Conservation (phyloP, 2,329 filamentous ascomycete genomes). For the Fusarium sp. region DNA sequence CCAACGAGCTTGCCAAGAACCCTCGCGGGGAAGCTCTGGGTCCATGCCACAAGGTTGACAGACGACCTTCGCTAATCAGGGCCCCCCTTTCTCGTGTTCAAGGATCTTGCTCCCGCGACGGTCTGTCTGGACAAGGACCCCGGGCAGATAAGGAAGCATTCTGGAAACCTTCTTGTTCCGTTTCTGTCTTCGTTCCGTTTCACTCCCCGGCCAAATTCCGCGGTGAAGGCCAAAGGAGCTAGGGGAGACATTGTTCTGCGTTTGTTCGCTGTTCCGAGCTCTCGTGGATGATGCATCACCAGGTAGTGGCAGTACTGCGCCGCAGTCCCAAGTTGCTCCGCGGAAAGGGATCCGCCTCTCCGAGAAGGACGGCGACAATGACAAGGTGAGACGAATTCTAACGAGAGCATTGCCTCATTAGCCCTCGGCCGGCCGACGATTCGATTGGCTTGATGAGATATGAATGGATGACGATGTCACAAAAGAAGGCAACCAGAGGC, state of each 20-base stretch:
- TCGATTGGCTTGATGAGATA: background rate
- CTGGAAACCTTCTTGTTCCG: slow-evolving; percentile 42
- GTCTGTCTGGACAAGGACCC: background rate
- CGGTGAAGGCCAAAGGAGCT: slow-evolving; percentile 15
- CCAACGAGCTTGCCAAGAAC: slow-evolving; percentile 4
- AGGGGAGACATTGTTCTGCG: slow-evolving; percentile 12
- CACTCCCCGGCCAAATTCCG: slow-evolving; percentile 3
- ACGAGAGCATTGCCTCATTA: slow-evolving; percentile 4
- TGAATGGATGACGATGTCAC: background rate
- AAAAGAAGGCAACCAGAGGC: slow-evolving; percentile 22
- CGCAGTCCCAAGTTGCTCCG: slow-evolving; percentile 15
- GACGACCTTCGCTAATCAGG: slow-evolving; percentile 13
- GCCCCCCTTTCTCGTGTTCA: slow-evolving; percentile 22
- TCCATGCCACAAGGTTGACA: slow-evolving; percentile 17
- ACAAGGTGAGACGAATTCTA: slow-evolving; percentile 8
- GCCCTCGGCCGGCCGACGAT: slow-evolving; percentile 1
- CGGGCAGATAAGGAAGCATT: slow-evolving; percentile 32
- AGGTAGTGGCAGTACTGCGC: slow-evolving; percentile 22
- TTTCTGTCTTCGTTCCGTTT: slow-evolving; percentile 30
- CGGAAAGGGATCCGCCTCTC: slow-evolving; percentile 5
- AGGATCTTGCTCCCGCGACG: slow-evolving; percentile 8
- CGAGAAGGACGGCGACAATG: slow-evolving; percentile 8
- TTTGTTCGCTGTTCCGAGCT: background rate
- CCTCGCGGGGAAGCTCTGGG: slow-evolving; percentile 8
- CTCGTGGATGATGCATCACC: slow-evolving; percentile 4